A percentile compares a stretch with the other conserved stretches of the same genome.
Evolutionary conservation across 306 rosid species (phyloP).

Genomic region (Leucaena leucocephala): DNA sequence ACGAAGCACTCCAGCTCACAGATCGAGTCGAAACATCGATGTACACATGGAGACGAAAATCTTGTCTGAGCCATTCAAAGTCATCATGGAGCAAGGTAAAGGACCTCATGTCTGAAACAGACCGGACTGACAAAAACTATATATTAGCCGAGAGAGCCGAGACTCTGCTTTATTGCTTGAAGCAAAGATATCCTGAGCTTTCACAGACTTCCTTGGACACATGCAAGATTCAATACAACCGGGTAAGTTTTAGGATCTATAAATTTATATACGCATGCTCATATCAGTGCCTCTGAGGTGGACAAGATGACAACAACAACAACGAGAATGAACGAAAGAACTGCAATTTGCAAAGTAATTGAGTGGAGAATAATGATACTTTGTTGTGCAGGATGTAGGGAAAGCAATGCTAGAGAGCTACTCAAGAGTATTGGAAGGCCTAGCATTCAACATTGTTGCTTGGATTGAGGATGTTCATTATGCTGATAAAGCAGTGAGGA

Average conservation of each 20-base stretch:
- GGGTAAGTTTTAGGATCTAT: conserved; percentile 42
- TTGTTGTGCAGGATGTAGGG: conserved; percentile 69
- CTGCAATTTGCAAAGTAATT: background rate
- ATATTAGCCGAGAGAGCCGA: conserved; percentile 85
- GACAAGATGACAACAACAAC: background rate
- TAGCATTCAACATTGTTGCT: conserved; percentile 77
- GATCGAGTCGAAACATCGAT: conserved; percentile 86
- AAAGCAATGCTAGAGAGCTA: conserved; percentile 70
- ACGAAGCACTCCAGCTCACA: conserved; percentile 87
- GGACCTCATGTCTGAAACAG: conserved; percentile 73
- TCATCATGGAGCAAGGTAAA: conserved; percentile 92
- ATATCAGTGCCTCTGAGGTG: background rate
- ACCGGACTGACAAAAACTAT: conserved; percentile 66
- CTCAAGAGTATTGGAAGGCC: conserved; percentile 74
- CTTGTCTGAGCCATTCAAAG: conserved; percentile 80
- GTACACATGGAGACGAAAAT: conserved; percentile 95
- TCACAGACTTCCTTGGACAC: conserved; percentile 91
- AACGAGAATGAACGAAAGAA: background rate
- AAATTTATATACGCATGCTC: background rate
- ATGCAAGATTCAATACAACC: conserved; percentile 86
- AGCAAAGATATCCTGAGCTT: conserved; percentile 89
- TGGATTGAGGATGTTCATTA: conserved; percentile 74
- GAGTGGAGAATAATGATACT: conserved; percentile 7
- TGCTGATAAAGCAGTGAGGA: conserved; percentile 56
- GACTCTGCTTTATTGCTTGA: conserved; percentile 68